phyloP scores from a whole-genome alignment of 805 yeast genomes.

The Teunomyces funiuensis region DNA sequence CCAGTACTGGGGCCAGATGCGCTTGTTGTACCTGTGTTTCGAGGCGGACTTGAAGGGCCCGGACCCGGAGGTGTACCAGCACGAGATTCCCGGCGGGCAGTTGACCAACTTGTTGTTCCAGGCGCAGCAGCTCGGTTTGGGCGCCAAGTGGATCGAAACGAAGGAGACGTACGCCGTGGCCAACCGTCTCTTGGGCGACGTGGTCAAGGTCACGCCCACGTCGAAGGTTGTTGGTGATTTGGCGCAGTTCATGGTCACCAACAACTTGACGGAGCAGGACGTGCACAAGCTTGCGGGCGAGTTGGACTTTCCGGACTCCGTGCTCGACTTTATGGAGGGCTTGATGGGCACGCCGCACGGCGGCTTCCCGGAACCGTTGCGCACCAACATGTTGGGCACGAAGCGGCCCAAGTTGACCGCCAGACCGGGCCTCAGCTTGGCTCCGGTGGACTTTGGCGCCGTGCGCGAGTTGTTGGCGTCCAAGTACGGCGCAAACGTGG shows the following conservation, averaged over 20 bases:
- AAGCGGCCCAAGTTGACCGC: constrained; percentile 86
- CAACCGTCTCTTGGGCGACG: constrained; percentile 87
- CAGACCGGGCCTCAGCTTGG: constrained; percentile 90
- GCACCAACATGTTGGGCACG: constrained; percentile 86
- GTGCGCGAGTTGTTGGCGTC: constrained; percentile 72
- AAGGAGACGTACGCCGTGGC: constrained; percentile 93
- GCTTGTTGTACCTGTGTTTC: constrained; percentile 92
- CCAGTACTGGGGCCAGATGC: constrained; percentile 98
- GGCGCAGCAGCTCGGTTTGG: constrained; percentile 98
- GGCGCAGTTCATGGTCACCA: constrained; percentile 99
- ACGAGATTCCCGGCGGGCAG: constrained; percentile 99
- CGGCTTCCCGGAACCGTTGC: constrained; percentile 99
- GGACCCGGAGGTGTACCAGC: constrained; percentile 97
- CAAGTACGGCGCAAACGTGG: constrained; percentile 70
- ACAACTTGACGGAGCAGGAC: constrained; percentile 83
- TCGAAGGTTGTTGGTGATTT: constrained; percentile 99
- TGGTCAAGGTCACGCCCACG: constrained; percentile 98
- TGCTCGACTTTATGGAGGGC: constrained; percentile 97
- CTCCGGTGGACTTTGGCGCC: constrained; percentile 75
- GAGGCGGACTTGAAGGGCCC: constrained; percentile 99
- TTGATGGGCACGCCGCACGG: constrained; percentile 99
- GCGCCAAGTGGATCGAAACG: constrained; percentile 94
- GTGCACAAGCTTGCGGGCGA: constrained; percentile 83
- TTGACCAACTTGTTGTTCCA: constrained; percentile 97
- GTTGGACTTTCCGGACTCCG: constrained; percentile 98